phyloP scores from a whole-genome alignment of 768 basidiomycete species.

The Gymnopilus junonius region DNA sequence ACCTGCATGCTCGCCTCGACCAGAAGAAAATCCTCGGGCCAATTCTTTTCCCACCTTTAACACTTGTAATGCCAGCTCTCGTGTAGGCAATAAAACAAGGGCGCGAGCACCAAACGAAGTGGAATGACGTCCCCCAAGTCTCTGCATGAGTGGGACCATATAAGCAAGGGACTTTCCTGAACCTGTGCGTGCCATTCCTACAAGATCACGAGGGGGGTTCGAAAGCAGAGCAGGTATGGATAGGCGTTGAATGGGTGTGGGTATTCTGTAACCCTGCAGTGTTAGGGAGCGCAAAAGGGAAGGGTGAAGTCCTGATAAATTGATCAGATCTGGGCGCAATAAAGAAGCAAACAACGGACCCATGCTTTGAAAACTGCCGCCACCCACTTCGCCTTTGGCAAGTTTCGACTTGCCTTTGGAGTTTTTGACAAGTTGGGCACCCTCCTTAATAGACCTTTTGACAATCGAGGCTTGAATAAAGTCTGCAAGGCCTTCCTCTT shows the following conservation, averaged over 20 bases:
- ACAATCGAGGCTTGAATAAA: constrained; percentile 73
- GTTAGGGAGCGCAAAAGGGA: constrained; percentile 83
- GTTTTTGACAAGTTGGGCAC: constrained; percentile 78
- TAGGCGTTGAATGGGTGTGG: constrained; percentile 95
- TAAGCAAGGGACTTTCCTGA: constrained; percentile 98
- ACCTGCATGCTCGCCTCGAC: constrained; percentile 72
- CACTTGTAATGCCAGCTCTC: constrained; percentile 94
- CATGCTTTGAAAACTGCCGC: constrained; percentile 97
- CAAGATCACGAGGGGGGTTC: constrained; percentile 87
- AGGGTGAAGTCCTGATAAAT: constrained; percentile 76
- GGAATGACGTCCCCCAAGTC: constrained; percentile 81
- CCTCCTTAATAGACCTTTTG: constrained; percentile 74
- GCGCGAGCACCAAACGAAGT: constrained; percentile 84
- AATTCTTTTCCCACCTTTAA: constrained; percentile 95
- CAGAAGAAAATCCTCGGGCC: constrained; percentile 76
- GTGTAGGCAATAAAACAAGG: constrained; percentile 87
- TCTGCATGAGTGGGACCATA: constrained; percentile 88
- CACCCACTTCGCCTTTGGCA: constrained; percentile 80
- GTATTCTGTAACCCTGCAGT: constrained; percentile 91
- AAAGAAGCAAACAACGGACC: constrained; percentile 57
- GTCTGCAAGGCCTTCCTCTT: constrained; percentile 63
- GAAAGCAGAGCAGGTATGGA: constrained; percentile 85
- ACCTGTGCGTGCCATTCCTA: constrained; percentile 98
- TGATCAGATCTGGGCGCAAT: background rate
- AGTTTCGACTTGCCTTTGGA: constrained; percentile 74